These are phyloP conservation scores for Aureobasidium leucospermi DNA, from an alignment of 2,329 filamentous ascomycete species.

Conservation along the genomic window DNA sequence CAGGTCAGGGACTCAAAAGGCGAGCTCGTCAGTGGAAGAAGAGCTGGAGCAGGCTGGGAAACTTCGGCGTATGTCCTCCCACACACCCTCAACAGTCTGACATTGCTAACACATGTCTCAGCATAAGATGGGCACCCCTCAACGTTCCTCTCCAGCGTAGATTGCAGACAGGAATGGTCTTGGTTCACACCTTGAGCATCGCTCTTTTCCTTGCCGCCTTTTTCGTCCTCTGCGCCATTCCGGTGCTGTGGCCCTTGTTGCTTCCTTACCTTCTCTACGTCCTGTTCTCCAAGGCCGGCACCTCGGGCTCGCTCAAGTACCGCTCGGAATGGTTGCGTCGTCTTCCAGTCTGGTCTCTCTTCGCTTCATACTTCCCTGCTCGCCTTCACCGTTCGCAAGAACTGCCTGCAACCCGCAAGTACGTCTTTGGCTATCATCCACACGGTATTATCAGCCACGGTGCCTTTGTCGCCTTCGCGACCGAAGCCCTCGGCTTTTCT, in stretches of 20 bases:
- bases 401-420: constrained; percentile 75
- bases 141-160: constrained; percentile 52
- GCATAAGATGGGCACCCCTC: constrained; percentile 80
- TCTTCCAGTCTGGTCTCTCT: constrained; percentile 74
- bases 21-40: constrained; percentile 44
- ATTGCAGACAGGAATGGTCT: constrained; percentile 43
- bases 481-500: constrained; percentile 79
- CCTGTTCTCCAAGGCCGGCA: constrained; percentile 69
- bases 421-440: constrained; percentile 95
- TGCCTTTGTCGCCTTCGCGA: constrained; percentile 86
- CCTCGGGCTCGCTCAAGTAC: constrained; percentile 65
- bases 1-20: constrained; percentile 22
- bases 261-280: constrained; percentile 77
- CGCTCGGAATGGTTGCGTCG: constrained; percentile 69
- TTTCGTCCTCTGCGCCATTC: constrained; percentile 85
- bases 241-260: constrained; percentile 77
- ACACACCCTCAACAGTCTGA: constrained; percentile 26
- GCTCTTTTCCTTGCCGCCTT: constrained; percentile 60
- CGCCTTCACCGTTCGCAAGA: constrained; percentile 76
- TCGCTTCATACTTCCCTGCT: constrained; percentile 91
- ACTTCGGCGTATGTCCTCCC: constrained; percentile 27
- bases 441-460: constrained; percentile 97
- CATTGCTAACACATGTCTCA: constrained; percentile 23
- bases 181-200: constrained; percentile 44
- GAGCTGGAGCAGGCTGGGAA: constrained; percentile 48